A percentile compares a stretch with the other conserved stretches of the same genome.
These are phyloP conservation scores for Castanea mollissima DNA, from an alignment of 306 rosid genomes.

Conservation along the genomic window DNA sequence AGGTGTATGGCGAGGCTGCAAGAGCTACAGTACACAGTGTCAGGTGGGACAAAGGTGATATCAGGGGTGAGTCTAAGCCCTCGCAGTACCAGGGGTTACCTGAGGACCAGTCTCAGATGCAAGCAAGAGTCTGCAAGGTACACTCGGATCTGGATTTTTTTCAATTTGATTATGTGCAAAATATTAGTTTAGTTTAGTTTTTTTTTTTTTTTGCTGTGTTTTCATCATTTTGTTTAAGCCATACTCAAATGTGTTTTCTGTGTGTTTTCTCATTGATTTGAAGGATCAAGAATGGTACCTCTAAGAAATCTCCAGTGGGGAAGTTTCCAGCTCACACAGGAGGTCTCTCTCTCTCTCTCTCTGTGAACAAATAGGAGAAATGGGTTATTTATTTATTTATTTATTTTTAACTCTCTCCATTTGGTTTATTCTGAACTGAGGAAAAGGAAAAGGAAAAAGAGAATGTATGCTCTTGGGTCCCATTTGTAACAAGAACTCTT, in stretches of 20 bases:
- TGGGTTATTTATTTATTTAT: no score
- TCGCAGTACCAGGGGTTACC: constrained; percentile 80
- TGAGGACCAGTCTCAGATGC: constrained; percentile 87
- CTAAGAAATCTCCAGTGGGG: constrained; percentile 70
- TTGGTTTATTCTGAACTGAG: background rate
- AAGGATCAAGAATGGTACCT: constrained; percentile 53
- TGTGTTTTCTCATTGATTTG: constrained; percentile 17
- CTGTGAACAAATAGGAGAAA: background rate
- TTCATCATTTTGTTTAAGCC: background rate
- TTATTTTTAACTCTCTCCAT: background rate
- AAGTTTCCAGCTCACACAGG: constrained; percentile 62
- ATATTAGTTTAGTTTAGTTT: background rate
- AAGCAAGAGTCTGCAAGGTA: constrained; percentile 89
- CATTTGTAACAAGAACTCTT: background rate
- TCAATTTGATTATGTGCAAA: background rate
- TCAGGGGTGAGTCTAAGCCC: constrained; percentile 92
- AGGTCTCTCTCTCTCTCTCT: constrained; percentile 37
- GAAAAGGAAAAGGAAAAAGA: background rate
- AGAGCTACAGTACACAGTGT: constrained; percentile 80
- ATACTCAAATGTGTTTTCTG: constrained; percentile 24
- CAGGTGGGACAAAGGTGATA: constrained; percentile 75
- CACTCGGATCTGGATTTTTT: constrained; percentile 6
- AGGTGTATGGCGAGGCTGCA: constrained; percentile 83
- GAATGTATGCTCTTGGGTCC: background rate
- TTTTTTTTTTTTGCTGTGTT: no score